Base-by-base conservation (phyloP, 1,139 yeast genomes). In the Hyphopichia fennica region DNA sequence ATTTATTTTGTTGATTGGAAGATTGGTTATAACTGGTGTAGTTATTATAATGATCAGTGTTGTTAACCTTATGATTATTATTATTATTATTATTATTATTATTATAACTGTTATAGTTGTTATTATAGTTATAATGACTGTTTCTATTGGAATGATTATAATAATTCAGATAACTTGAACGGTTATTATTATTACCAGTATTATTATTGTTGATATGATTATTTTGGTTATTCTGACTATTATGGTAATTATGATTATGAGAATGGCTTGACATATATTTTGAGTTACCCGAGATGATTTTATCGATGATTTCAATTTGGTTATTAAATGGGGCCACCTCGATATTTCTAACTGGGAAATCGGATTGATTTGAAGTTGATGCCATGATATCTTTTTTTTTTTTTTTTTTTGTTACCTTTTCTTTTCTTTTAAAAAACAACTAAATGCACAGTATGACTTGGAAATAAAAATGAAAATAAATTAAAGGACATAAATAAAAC, bases 291-390 rank as follows among this genome's bases (percentile, higher is more conserved):
- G 40, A 31, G 38, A 40, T 33, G 4, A 54, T 43, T 17, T 45
- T 49, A 23, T 62, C 58, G 34, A 67, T 61, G 18, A 49, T 35
- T 34, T 65, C 70, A 17, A 64, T 42, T 46, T 68, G 74, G 35
- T 49, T 46, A 40, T 48, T 55, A 50, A 69, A 69, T 3, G 74
- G 65, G 25, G 57, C 53, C 31, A 51, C 45, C 34, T 64, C 61
- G 41, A 67, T 50, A 22, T 50, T 46, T 50, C 73, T 54, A 43
- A 61, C 62, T 20, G 67, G 64, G 31, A 15, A 25, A 7, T 25
- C 28, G 13, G 28, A 7, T 25, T 7, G 28, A 8, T 25, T 10
- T 3, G 28, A 25, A 11, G 28, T 25, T 25, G 28, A 35, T 14
- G 31, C 28, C 37, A 35, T 35, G 16, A 9, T 18, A n/a, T n/a